Evolutionary conservation across 1,284 basidiomycete genomes (phyloP).

Genomic region (Boletus smithii): DNA sequence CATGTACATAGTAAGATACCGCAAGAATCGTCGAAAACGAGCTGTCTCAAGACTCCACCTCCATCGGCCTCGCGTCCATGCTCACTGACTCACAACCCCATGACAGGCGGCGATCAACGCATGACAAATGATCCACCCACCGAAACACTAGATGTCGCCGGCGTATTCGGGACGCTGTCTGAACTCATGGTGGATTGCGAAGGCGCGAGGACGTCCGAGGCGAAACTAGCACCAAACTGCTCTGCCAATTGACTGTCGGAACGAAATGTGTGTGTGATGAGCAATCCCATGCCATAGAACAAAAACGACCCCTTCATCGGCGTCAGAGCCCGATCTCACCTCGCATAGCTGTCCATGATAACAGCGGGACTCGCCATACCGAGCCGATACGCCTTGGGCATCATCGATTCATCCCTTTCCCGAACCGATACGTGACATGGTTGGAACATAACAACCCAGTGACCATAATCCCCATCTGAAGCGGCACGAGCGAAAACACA

Average conservation of each 20-base stretch:
- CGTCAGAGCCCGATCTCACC: too few species aligned
- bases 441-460: slow-evolving; percentile 46
- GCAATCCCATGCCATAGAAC: not conserved
- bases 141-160: too few species aligned
- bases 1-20: too few species aligned
- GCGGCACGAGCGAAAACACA: not conserved
- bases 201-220: not conserved
- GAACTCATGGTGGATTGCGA: not conserved
- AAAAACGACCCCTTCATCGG: too few species aligned
- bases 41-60: too few species aligned
- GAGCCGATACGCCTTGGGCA: slow-evolving; percentile 45
- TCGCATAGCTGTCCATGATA: slow-evolving; percentile 40
- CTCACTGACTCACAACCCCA: too few species aligned
- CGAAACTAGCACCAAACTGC: not conserved
- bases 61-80: too few species aligned
- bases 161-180: not conserved
- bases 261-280: not conserved
- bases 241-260: not conserved
- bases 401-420: slow-evolving; percentile 52
- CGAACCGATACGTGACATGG: slow-evolving; percentile 52
- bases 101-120: too few species aligned
- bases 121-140: too few species aligned
- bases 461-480: slow-evolving; percentile 24
- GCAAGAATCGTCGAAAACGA: too few species aligned
- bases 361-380: slow-evolving; percentile 45